Base-by-base conservation (phyloP, 345 rosid genomes). In the Populus pruinosa region DNA sequence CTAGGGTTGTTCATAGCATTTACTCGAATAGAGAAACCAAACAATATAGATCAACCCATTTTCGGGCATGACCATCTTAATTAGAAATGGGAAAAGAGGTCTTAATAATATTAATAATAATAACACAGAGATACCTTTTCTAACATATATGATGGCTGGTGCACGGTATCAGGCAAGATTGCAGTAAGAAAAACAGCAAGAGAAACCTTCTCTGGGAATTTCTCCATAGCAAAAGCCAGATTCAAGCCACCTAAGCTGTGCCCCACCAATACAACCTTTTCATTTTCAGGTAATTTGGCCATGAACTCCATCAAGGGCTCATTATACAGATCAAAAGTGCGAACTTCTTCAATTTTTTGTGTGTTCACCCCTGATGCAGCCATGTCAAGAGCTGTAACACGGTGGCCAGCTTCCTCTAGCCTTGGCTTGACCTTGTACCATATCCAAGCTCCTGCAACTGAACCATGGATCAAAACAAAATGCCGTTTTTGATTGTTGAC, bases 401-500 rank as follows among this genome's bases (percentile, higher is more conserved):
- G 23, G 59, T 81, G 80, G 25, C 80, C 80, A 0, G 74, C 44
- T 6, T 41, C 21, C 49, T 77, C 47, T 11, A 81, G 80, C 39
- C 56, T 67, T 0, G 72, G 35, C 12, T 17, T 20, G 5, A 81
- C 20, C 61, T 80, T 80, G 70, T 80, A 80, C 82, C 82, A 80
- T 44, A 71, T 50, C 82, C 82, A 80, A 8, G 82, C 82, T 2
- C 79, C 82, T 27, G 76, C 75, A 38, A 63, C 17, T 1, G 71
- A 6, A 5, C 79, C 76, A 63, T 75, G 82, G 2, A 75, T 59
- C 10, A 75, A 31, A 43, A 80, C 72, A 33, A 69, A 69, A 38
- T 69, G 36, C 36, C 5, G 75, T 35, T 5, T 33, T 13, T 27
- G 21, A 65, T 0, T 18, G 11, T 5, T 18, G 39, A 10, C 6